A percentile compares a stretch with the other conserved stretches of the same genome.
Evolutionary conservation across 768 basidiomycete genomes (phyloP).

Genomic region (Udeniomyces megalosporus): DNA sequence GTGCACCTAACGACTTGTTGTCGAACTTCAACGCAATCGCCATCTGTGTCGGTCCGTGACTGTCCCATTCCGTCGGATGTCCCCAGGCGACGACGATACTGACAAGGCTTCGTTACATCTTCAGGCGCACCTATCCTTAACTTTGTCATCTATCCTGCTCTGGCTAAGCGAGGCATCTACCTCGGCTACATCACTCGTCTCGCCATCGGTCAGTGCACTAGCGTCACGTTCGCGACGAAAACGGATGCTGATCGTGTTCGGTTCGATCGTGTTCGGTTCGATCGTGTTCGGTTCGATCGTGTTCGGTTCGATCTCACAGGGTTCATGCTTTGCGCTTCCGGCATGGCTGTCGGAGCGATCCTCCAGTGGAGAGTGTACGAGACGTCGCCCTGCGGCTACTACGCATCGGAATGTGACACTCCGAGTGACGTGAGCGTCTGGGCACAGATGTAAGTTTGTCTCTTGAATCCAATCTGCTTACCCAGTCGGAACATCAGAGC

Average conservation of each 20-base stretch:
- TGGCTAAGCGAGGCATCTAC: conserved; percentile 21
- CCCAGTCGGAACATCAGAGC: no score
- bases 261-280: background rate
- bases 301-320: no score
- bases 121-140: conserved; percentile 18
- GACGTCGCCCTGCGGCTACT: conserved; percentile 24
- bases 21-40: conserved; percentile 28
- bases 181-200: conserved; percentile 23
- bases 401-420: conserved; percentile 15
- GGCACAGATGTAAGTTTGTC: conserved; percentile 21
- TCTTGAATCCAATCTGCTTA: conserved; percentile 14
- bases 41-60: conserved; percentile 14
- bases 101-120: no score
- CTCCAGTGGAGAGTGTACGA: conserved; percentile 27
- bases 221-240: background rate
- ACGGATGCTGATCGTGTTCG: no score
- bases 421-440: conserved; percentile 8
- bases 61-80: conserved; percentile 23
- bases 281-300: background rate
- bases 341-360: conserved; percentile 19
- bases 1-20: conserved; percentile 26
- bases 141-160: conserved; percentile 23
- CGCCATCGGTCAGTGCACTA: conserved; percentile 5
- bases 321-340: background rate
- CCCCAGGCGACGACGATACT: conserved; percentile 18